A percentile compares a stretch with the other conserved stretches of the same genome.
These are phyloP conservation scores for Diaporthe ilicicola DNA, from an alignment of 2,329 filamentous ascomycete species.

Conservation along the genomic window DNA sequence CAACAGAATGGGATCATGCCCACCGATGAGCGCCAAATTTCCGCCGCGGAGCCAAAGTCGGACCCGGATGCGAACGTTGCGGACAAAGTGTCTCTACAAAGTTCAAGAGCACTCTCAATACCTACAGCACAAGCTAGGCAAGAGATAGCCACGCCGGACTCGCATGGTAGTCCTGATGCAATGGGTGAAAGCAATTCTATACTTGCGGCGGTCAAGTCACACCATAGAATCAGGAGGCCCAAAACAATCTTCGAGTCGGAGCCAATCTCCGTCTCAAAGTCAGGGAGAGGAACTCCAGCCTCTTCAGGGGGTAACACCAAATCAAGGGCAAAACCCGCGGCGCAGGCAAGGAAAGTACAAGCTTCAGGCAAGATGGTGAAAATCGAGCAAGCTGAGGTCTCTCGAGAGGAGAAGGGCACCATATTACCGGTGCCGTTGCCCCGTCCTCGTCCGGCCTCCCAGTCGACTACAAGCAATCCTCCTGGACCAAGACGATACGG, in stretches of 20 bases:
- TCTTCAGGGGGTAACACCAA: neutral
- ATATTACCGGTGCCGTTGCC: slow-evolving; percentile 12
- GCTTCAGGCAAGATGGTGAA: neutral
- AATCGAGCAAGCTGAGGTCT: neutral
- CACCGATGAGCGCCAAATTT: neutral
- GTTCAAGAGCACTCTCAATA: neutral
- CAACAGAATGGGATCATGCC: neutral
- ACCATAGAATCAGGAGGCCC: slow-evolving; percentile 55
- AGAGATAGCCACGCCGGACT: slow-evolving; percentile 34
- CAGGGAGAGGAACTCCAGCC: slow-evolving; percentile 7
- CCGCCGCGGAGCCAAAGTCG: neutral
- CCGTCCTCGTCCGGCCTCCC: neutral
- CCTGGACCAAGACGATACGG: neutral
- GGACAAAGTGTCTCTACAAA: neutral
- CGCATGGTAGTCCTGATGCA: neutral
- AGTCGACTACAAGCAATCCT: neutral
- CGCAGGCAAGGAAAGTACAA: slow-evolving; percentile 18
- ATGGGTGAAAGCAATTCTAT: slow-evolving; percentile 49
- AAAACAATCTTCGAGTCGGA: slow-evolving; percentile 47
- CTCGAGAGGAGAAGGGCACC: neutral
- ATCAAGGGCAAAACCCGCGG: neutral
- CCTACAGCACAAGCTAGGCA: neutral
- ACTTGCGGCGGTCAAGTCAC: slow-evolving; percentile 59
- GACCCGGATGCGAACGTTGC: neutral
- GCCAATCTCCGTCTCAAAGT: neutral